Evolutionary conservation across 495 filamentous ascomycete species (phyloP), one percentile per base, ranked within the genome.

Genomic region (Penicillium flavigenum): DNA sequence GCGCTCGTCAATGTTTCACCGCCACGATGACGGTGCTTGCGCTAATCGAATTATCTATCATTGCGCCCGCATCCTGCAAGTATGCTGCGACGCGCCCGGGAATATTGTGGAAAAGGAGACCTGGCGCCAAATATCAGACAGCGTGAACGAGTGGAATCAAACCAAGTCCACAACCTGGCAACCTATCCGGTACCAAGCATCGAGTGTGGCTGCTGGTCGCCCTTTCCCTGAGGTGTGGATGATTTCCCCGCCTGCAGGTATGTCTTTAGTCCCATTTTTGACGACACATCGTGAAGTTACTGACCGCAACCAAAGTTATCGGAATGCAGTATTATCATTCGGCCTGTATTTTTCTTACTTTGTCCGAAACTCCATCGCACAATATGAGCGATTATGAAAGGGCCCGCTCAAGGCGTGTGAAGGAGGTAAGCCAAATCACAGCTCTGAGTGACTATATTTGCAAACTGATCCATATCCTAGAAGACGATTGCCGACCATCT

Each of bases 171-270:
- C 63, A 2, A 72, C 64, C 47, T 76, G 73, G 73, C 71, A 76
- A 32, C 71, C 71, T 5, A 44, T 76, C 16, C 68, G 69, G 44
- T 72, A 72, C 36, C 59, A 72, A 46, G 59, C 60, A n/a, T 54
- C 71, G 1, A 59, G 68, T 49, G 42, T 65, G 31, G 48, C 57
- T 6, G 57, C 58, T 6, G 47, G 65, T 32, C 60, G 65, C n/a
- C 73, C 73, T 0, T 76, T 74, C 54, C 73, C 73, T 41, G 71
- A 76, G 54, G 44, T 72, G 46, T 76, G 73, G 73, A 72, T 74
- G 57, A 72, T 74, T 61, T 74, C 71, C 20, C 68, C 68, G 1
- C 67, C 71, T 26, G 72, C 71, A 20, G 69, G 72, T 72, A 53
- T 22, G 65, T 64, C 10, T 36, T 9, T 8, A 31, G 3, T 27